These are phyloP conservation scores for Apiotrichum gracile DNA, from an alignment of 1,284 basidiomycete species.

Conservation along the genomic window DNA sequence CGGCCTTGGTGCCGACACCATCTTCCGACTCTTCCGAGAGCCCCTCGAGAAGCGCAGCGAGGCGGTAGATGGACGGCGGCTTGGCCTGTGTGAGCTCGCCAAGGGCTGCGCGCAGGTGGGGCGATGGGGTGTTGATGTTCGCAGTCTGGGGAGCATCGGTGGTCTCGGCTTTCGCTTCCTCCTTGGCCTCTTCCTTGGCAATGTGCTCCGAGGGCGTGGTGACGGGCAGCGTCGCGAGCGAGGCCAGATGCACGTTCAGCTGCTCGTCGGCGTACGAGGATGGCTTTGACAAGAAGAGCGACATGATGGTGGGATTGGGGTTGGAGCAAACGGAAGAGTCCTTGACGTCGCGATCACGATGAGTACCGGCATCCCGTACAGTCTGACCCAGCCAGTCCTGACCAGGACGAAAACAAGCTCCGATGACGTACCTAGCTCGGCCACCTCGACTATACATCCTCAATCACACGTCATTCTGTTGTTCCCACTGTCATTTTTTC, in stretches of 20 bases:
- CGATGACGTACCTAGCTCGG: no score
- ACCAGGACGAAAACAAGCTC: no score
- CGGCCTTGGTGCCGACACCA: not conserved
- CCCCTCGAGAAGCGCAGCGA: slow-evolving; percentile 28
- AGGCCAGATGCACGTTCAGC: slow-evolving; percentile 33
- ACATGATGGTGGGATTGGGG: slow-evolving; percentile 10
- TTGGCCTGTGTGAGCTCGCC: slow-evolving; percentile 28
- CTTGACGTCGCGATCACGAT: no score
- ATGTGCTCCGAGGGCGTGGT: slow-evolving; percentile 8
- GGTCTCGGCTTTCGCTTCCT: not conserved
- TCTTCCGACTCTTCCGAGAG: not conserved
- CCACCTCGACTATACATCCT: no score
- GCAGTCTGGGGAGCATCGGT: not conserved
- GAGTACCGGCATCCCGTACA: not conserved
- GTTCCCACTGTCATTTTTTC: no score
- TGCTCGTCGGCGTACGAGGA: slow-evolving; percentile 42
- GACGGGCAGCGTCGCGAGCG: slow-evolving; percentile 42
- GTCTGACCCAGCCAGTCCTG: no score
- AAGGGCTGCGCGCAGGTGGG: slow-evolving; percentile 25
- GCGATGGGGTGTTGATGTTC: no score
- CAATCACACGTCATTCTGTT: slow-evolving; percentile 2
- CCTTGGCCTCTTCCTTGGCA: slow-evolving; percentile 2
- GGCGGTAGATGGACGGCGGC: slow-evolving; percentile 20
- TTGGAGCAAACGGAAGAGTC: not conserved
- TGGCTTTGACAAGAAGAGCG: slow-evolving; percentile 20